These are phyloP conservation scores for Fusarium aywerte DNA, from an alignment of 2,329 filamentous ascomycete genomes.

Conservation along the genomic window DNA sequence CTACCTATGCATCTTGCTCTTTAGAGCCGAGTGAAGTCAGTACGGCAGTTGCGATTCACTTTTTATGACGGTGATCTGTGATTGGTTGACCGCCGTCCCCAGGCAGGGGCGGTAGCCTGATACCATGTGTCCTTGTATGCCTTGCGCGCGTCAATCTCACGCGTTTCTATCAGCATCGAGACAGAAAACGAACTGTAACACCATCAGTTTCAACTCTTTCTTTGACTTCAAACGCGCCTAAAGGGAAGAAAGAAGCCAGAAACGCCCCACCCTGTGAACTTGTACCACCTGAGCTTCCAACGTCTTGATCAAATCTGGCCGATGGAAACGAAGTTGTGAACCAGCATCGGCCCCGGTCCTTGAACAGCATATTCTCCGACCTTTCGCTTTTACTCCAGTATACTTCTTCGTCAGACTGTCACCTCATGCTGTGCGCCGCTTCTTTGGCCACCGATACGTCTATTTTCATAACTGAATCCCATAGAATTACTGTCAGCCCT, in stretches of 20 bases:
- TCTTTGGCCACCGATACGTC: background rate
- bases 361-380: constrained; percentile 15
- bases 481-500: background rate
- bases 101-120: constrained; percentile 19
- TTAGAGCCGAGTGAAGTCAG: background rate
- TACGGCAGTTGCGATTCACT: background rate
- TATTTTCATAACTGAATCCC: background rate
- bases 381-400: background rate
- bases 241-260: constrained; percentile 5
- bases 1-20: too few species aligned
- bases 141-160: constrained; percentile 37
- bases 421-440: constrained; percentile 1
- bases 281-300: constrained; percentile 27
- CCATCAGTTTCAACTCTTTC: constrained; percentile 11
- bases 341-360: constrained; percentile 1
- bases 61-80: constrained; percentile 5
- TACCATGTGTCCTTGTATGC: background rate
- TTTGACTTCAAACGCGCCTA: constrained; percentile 1
- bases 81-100: constrained; percentile 20
- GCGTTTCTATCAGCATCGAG: constrained; percentile 20
- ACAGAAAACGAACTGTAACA: constrained; percentile 8
- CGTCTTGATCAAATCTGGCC: constrained; percentile 1
- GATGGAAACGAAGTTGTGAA: constrained; percentile 15
- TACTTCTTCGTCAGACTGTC: background rate
- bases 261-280: constrained; percentile 25